Evolutionary conservation across 1,284 basidiomycete species (phyloP), one percentile per base, ranked within the genome.

Genomic region (Ganoderma resinaceum): DNA sequence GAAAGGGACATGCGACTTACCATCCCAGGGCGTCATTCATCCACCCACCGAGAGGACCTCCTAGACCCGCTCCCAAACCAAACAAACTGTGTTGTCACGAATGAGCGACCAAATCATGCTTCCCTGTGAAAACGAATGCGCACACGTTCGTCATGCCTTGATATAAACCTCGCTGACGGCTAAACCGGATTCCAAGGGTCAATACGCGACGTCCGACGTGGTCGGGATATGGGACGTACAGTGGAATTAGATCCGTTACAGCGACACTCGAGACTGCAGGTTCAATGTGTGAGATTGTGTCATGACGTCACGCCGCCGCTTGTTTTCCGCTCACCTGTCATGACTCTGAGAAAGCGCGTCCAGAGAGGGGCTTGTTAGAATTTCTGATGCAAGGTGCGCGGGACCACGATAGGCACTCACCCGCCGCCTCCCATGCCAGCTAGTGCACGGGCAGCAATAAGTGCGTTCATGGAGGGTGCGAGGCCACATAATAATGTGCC

Each of bases 371-470:
- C 65, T 14, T 58, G 67, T 73, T 65, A 70, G 71, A 68, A 68
- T 67, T 63, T 69, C 73, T 74, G 72, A 72, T 72, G 62, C 29
- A 14, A 35, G 29, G 59, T 29, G 23, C n/a, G 61, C 66, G 68
- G 69, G 55, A 61, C 49, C 5, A 33, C 58, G 63, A 42, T 64
- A 79, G 37, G 74, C 69, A 79, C 87, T 83, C 76, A 93, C 87
- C 94, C 95, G 78, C 95, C 94, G 69, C 95, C 95, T 66, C 95
- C 95, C 89, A 96, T 95, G 60, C 95, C 95, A 46, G 95, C 95
- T 55, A 96, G 79, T 12, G 93, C 91, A 23, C 95, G 88, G 61
- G 93, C 92, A 66, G 85, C 85, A 70, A 97, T 95, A 66, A 97
- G 84, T n/a, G 86, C 80, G 72, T 90, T 85, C 95, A 97, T 97